These are phyloP conservation scores for Aspergillus sp. DNA, from an alignment of 2,329 filamentous ascomycete genomes.

Conservation along the genomic window DNA sequence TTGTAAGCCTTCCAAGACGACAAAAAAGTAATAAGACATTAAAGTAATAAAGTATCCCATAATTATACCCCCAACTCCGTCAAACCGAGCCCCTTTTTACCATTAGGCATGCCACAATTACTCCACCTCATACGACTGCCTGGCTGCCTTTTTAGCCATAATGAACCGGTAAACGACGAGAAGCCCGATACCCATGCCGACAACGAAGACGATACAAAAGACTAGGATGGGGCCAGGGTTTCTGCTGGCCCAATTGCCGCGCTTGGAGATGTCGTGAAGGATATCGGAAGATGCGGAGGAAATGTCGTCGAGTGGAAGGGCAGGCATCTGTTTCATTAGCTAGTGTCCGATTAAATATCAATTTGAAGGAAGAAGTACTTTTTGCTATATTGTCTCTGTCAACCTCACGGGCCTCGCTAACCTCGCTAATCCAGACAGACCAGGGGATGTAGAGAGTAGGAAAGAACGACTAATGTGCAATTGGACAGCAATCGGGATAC, in stretches of 20 bases:
- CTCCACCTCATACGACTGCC: constrained; percentile 11
- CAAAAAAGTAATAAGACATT: background rate
- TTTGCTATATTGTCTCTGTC: background rate
- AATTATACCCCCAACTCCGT: background rate
- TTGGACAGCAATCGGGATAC: background rate
- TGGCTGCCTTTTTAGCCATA: constrained; percentile 23
- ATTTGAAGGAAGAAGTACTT: background rate
- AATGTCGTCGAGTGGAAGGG: constrained; percentile 9
- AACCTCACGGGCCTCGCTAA: no score
- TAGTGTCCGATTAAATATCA: background rate
- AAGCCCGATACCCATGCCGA: constrained; percentile 44
- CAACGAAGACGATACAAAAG: constrained; percentile 54
- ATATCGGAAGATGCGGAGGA: constrained; percentile 3
- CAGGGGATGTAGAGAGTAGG: background rate
- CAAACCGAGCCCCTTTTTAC: background rate
- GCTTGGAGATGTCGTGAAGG: constrained; percentile 29
- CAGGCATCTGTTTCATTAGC: constrained; percentile 15
- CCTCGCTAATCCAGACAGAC: background rate
- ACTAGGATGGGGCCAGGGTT: constrained; percentile 58
- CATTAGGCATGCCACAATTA: background rate
- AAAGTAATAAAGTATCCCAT: background rate
- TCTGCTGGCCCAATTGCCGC: constrained; percentile 48
- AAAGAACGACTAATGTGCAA: background rate
- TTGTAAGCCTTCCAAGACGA: background rate
- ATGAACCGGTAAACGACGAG: constrained; percentile 47